phyloP scores from a whole-genome alignment of 2,329 filamentous ascomycete genomes.

The Claviceps arundinis region DNA sequence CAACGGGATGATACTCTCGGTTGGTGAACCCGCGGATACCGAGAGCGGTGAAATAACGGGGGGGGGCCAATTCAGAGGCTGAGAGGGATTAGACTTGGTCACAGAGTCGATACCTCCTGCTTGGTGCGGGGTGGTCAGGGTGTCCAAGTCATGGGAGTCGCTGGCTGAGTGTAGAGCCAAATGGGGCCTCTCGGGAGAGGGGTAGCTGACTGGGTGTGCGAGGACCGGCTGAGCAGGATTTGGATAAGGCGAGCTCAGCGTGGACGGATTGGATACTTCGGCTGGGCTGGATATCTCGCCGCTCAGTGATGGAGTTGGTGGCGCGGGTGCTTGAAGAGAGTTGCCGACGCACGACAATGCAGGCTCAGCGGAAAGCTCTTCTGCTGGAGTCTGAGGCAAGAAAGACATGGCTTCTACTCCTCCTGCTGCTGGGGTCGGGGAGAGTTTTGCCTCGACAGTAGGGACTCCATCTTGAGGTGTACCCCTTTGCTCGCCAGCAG shows the following conservation, averaged over 20 bases:
- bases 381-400: background rate
- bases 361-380: background rate
- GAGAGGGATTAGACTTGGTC: conserved; percentile 19
- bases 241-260: conserved; percentile 6
- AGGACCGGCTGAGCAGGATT: conserved; percentile 12
- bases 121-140: conserved; percentile 43
- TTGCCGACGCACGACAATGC: background rate
- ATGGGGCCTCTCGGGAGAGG: conserved; percentile 18
- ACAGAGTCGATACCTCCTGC: conserved; percentile 36
- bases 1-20: conserved; percentile 8
- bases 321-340: conserved; percentile 5
- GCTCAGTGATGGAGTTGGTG: conserved; percentile 13
- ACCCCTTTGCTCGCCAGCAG: background rate
- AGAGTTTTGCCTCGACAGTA: background rate
- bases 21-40: conserved; percentile 18
- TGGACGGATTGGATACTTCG: conserved; percentile 12
- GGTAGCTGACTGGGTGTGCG: conserved; percentile 15
- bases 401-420: background rate
- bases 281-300: conserved; percentile 14
- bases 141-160: conserved; percentile 17
- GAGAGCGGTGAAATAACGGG: conserved; percentile 29
- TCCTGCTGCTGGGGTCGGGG: background rate
- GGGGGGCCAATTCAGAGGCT: conserved; percentile 37
- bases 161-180: conserved; percentile 13
- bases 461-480: background rate